Conservation (phyloP, 148 eudicot species). For the Suaeda aralocaspica region DNA sequence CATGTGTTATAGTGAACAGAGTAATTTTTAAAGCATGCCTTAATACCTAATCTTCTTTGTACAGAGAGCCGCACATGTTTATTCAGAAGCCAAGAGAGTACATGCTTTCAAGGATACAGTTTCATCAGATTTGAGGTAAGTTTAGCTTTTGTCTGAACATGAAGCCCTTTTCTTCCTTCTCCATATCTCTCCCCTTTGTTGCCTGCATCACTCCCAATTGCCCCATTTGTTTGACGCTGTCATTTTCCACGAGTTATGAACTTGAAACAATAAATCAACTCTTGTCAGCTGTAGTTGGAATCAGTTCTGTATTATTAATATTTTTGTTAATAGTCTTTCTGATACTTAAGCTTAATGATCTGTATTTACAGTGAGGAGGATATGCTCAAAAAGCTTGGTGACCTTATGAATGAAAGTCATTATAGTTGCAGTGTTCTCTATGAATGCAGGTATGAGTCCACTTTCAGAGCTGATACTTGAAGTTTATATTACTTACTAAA, state of each 20-base stretch:
- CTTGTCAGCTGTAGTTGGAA: background rate
- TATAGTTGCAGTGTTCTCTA: constrained; percentile 88
- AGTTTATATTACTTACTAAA: background rate
- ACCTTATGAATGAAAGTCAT: constrained; percentile 96
- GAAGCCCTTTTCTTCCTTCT: background rate
- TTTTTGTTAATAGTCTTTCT: too few species aligned
- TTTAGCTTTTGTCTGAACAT: background rate
- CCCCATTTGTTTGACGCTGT: background rate
- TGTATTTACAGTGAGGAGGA: constrained; percentile 79
- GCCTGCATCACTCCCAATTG: background rate
- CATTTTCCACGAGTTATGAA: background rate
- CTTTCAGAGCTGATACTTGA: background rate
- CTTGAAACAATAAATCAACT: background rate
- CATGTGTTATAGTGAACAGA: too few species aligned
- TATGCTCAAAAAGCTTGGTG: constrained; percentile 86
- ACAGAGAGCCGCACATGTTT: constrained; percentile 95
- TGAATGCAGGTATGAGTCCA: constrained; percentile 76
- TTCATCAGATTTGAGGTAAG: constrained; percentile 68
- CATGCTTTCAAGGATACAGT: constrained; percentile 91
- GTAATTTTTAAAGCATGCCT: background rate
- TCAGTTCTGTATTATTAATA: background rate
- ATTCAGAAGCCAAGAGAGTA: constrained; percentile 97
- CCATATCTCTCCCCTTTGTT: too few species aligned
- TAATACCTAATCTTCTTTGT: constrained; percentile 13
- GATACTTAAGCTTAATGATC: constrained; percentile 2